phyloP scores from a whole-genome alignment of 768 basidiomycete genomes.

The Rhizopogon salebrosus region DNA sequence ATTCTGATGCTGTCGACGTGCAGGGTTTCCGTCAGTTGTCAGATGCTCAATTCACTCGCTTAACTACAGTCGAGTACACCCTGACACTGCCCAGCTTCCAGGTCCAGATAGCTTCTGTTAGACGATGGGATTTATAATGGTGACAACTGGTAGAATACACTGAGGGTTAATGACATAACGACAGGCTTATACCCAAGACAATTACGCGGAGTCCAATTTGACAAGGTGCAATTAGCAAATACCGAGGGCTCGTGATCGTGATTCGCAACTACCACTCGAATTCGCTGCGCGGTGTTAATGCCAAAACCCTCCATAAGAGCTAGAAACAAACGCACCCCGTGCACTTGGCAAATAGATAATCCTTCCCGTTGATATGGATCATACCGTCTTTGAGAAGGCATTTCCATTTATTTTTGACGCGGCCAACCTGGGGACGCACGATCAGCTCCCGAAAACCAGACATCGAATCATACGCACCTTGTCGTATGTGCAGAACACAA shows the following conservation, averaged over 20 bases:
- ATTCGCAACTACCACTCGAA: slow-evolving; percentile 43
- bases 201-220: neutral
- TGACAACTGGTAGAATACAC: slow-evolving; percentile 16
- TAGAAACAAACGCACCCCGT: slow-evolving; percentile 65
- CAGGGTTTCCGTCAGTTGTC: too few species aligned
- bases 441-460: neutral
- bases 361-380: slow-evolving; percentile 94
- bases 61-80: neutral
- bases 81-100: neutral
- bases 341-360: slow-evolving; percentile 96
- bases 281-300: slow-evolving; percentile 25
- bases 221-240: neutral
- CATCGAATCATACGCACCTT: slow-evolving; percentile 53
- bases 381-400: slow-evolving; percentile 96
- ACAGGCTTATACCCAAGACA: neutral
- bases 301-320: neutral
- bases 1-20: too few species aligned
- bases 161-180: neutral
- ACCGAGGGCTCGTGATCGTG: neutral
- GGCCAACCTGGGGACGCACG: slow-evolving; percentile 63
- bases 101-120: neutral
- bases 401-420: slow-evolving; percentile 99
- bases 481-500: slow-evolving; percentile 97
- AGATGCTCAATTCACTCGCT: too few species aligned
- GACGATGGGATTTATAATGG: neutral